Evolutionary conservation across 768 basidiomycete genomes (phyloP).

Genomic region (Tylopilus subfusipes): DNA sequence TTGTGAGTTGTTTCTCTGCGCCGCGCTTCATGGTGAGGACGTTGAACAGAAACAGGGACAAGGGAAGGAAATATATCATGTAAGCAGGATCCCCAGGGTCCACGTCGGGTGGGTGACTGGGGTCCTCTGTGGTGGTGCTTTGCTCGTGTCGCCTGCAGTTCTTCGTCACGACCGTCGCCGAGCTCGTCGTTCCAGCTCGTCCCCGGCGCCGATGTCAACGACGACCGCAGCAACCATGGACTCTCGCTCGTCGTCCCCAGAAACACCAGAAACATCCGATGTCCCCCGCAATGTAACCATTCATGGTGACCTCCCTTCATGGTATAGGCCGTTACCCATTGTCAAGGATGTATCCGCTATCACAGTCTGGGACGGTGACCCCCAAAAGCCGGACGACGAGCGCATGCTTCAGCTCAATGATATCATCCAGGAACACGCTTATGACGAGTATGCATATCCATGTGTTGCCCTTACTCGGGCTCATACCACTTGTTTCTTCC

Average conservation of each 20-base stretch:
- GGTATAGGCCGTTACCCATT: slow-evolving; percentile 52
- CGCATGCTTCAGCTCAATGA: slow-evolving; percentile 68
- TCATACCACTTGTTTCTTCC: slow-evolving; percentile 1
- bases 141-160: not conserved
- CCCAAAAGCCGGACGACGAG: slow-evolving; percentile 48
- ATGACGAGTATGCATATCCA: slow-evolving; percentile 59
- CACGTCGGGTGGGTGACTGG: not conserved
- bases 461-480: slow-evolving; percentile 3
- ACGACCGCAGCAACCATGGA: slow-evolving; percentile 48
- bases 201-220: slow-evolving; percentile 47
- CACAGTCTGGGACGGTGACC: slow-evolving; percentile 43
- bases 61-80: slow-evolving; percentile 18
- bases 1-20: slow-evolving; percentile 68
- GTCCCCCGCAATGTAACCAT: slow-evolving; percentile 47
- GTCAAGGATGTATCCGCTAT: slow-evolving; percentile 38
- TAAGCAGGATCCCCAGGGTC: slow-evolving; percentile 22
- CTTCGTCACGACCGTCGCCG: slow-evolving; percentile 1
- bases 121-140: not conserved
- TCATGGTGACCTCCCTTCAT: slow-evolving; percentile 49
- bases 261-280: slow-evolving; percentile 64
- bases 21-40: slow-evolving; percentile 60
- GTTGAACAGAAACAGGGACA: not conserved
- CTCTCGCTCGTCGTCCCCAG: slow-evolving; percentile 72
- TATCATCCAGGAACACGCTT: slow-evolving; percentile 68
- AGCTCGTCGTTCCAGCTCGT: slow-evolving; percentile 6